Conservation (phyloP, 495 filamentous ascomycete species). For the Aspergillus panamensis region DNA sequence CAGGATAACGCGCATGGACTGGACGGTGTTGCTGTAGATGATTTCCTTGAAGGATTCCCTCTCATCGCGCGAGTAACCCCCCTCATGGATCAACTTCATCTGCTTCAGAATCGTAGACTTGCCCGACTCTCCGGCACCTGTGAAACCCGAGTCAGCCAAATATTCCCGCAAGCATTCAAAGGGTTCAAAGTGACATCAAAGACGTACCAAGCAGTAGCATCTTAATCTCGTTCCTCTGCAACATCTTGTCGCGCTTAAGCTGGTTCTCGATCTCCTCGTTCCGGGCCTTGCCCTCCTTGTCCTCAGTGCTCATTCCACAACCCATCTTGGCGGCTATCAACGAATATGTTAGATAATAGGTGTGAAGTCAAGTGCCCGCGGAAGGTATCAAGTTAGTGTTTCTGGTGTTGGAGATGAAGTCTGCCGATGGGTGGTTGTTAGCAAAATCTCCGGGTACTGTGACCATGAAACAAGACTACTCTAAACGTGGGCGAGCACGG, state of each 20-base stretch:
- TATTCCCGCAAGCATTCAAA: neutral
- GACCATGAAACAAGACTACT: conserved; percentile 7
- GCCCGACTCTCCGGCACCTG: conserved; percentile 98
- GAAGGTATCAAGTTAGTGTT: neutral
- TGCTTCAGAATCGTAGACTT: conserved; percentile 99
- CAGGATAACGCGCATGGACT: conserved; percentile 93
- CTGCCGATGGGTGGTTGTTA: conserved; percentile 26
- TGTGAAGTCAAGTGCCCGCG: conserved; percentile 17
- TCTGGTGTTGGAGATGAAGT: conserved; percentile 2
- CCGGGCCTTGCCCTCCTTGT: conserved; percentile 99
- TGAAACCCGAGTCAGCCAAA: conserved; percentile 17
- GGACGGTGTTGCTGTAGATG: conserved; percentile 97
- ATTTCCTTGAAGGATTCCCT: conserved; percentile 78
- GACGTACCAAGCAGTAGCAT: conserved; percentile 91
- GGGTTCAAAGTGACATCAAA: conserved; percentile 12
- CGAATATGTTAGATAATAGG: conserved; percentile 17
- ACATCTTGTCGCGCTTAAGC: conserved; percentile 91
- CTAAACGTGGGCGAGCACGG: conserved; percentile 18
- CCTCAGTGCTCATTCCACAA: conserved; percentile 99
- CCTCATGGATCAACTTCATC: conserved; percentile 74
- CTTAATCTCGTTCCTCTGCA: conserved; percentile 97
- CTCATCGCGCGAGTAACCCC: conserved; percentile 55
- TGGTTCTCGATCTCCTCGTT: conserved; percentile 99
- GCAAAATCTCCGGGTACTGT: conserved; percentile 21
- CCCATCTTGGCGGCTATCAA: conserved; percentile 72